phyloP scores from a whole-genome alignment of 192 early-diverging fungal genomes.

The Rhizoclosmatium sp. region DNA sequence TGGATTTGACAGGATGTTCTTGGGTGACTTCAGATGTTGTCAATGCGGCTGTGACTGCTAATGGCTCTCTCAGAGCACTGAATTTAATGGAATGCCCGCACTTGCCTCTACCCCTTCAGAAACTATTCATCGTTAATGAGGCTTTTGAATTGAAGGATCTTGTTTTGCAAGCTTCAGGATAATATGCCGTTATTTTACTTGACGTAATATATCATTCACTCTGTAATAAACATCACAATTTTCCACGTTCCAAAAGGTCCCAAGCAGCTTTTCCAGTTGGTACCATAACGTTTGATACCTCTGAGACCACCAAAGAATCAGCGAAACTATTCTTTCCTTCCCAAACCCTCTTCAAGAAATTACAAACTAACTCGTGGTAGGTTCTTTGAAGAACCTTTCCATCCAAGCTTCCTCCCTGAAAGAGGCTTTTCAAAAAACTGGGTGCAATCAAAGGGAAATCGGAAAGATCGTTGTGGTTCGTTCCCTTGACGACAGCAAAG shows the following conservation, averaged over 20 bases:
- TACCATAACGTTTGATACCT: too few relatives aligned
- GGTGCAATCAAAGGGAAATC: neutral
- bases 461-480: slow-evolving; percentile 32
- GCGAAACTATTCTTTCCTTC: too few relatives aligned
- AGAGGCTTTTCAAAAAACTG: neutral
- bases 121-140: slow-evolving; percentile 14
- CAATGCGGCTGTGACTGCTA: neutral
- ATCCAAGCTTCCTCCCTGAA: too few relatives aligned
- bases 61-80: neutral
- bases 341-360: too few relatives aligned
- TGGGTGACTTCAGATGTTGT: slow-evolving; percentile 5
- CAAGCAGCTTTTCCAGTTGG: too few relatives aligned
- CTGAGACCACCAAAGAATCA: too few relatives aligned
- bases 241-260: too few relatives aligned
- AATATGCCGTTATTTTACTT: neutral
- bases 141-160: neutral
- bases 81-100: slow-evolving; percentile 1
- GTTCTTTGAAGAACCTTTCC: too few relatives aligned
- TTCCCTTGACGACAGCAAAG: slow-evolving; percentile 20
- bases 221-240: too few relatives aligned
- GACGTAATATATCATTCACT: too few relatives aligned
- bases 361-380: too few relatives aligned
- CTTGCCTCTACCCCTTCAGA: neutral
- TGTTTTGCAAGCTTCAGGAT: neutral
- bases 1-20: slow-evolving; percentile 13